Base-by-base conservation (phyloP, 192 early-diverging fungal species). In the Chytriomyces sp. region DNA sequence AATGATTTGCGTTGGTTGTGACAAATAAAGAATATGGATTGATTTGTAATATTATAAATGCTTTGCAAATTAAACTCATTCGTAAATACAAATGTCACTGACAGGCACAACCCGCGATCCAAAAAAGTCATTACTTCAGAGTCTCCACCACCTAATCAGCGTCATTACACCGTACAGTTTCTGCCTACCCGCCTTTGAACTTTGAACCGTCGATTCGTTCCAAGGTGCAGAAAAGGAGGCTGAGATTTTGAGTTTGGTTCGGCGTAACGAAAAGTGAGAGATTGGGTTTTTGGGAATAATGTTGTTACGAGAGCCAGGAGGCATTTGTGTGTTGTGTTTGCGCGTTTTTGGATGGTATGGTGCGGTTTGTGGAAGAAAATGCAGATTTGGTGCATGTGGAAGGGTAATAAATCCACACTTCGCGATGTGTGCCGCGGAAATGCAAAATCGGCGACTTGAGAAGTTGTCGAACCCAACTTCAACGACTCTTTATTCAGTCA, bases 281-380 rank as follows among this genome's bases (percentile, higher is more conserved):
- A 89, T 96, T 23, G 96, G 96, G 5, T 98, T 98, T 75, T 82
- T 98, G 67, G 78, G 64, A 97, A 97, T 79, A 94, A 96, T 63
- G 96, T 95, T 16, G 86, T 98, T 69, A 98, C 96, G 44, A 82
- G 96, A 5, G 91, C 95, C 8, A 91, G 91, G 77, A 86, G 94
- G 46, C 95, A 96, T 67, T 75, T 96, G 46, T 95, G 94, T 77
- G 84, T 98, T 11, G 82, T 98, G 1, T 90, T 92, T 35, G 93
- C 0, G 69, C 77, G 7, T 90, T 89, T 67, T 76, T 91, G 44
- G 82, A 84, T 23, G 82, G 84, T 1, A 46, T 92, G 69, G 79
- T 82, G 60, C 77, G 66, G 0, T 88, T 85, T 77, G 53, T 88
- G 24, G 83, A 86, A 61, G 82, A 84, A n/a, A 45, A 50, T 47